phyloP scores from a whole-genome alignment of 2,329 filamentous ascomycete species.

The Capronia americana region DNA sequence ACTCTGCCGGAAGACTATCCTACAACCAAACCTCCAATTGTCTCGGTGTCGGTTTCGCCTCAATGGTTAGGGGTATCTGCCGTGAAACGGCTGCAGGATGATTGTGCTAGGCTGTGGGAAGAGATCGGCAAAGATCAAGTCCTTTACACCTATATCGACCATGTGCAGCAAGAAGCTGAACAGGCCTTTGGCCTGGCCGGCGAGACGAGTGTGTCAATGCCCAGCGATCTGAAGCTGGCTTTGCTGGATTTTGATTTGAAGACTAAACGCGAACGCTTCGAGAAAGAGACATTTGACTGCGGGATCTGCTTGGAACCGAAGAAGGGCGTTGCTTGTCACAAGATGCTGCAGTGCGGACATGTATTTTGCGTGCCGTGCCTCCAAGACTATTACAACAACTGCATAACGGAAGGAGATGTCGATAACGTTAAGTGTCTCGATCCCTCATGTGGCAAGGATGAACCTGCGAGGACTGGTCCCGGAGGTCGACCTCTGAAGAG shows the following conservation, averaged over 20 bases:
- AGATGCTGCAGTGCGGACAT: conserved; percentile 81
- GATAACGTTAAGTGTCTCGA: conserved; percentile 78
- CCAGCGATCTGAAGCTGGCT: conserved; percentile 65
- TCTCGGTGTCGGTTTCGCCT: conserved; percentile 57
- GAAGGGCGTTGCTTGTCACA: conserved; percentile 81
- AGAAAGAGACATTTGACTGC: conserved; percentile 84
- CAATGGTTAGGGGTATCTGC: conserved; percentile 60
- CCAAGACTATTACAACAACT: conserved; percentile 86
- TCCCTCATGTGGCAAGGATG: conserved; percentile 74
- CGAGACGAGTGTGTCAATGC: conserved; percentile 50
- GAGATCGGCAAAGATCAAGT: conserved; percentile 64
- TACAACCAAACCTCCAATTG: conserved; percentile 55
- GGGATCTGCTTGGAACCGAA: conserved; percentile 91
- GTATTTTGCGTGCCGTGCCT: conserved; percentile 91
- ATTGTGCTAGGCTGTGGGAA: conserved; percentile 63
- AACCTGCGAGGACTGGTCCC: conserved; percentile 41
- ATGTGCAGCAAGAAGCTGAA: conserved; percentile 65
- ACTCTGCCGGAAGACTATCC: conserved; percentile 64
- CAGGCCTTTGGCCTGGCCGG: conserved; percentile 59
- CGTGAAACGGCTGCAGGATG: conserved; percentile 53
- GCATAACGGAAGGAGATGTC: conserved; percentile 85
- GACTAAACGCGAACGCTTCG: conserved; percentile 75
- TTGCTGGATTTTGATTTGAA: conserved; percentile 80
- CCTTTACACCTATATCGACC: conserved; percentile 66
- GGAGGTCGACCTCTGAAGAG: conserved; percentile 47